Percentiles rank a stretch among this genome's conserved stretches.
phyloP scores from a whole-genome alignment of 768 basidiomycete genomes.

The Porpolomopsis calyptriformis region DNA sequence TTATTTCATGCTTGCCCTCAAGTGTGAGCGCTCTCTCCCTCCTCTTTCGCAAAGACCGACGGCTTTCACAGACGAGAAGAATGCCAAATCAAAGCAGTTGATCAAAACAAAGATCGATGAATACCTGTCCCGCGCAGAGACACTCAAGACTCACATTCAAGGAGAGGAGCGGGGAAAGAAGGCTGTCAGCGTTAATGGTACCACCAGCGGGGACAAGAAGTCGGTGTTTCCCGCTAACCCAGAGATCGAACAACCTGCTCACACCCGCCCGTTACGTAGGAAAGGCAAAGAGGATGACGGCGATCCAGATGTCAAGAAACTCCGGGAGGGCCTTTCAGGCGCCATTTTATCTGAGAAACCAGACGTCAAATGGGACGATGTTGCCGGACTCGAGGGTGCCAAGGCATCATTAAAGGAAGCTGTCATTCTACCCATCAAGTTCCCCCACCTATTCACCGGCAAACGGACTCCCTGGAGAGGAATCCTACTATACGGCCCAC shows the following conservation, averaged over 20 bases:
- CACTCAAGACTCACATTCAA: slow-evolving; percentile 73
- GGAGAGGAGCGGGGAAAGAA: slow-evolving; percentile 52
- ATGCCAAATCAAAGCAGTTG: slow-evolving; percentile 79
- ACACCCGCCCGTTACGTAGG: slow-evolving; percentile 19
- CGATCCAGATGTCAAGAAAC: slow-evolving; percentile 92
- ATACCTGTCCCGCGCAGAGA: slow-evolving; percentile 87
- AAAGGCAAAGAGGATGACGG: slow-evolving; percentile 52
- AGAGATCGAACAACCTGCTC: neutral
- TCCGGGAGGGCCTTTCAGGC: slow-evolving; percentile 78
- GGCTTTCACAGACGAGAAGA: slow-evolving; percentile 67
- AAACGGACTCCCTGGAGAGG: slow-evolving; percentile 97
- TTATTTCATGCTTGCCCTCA: slow-evolving; percentile 96
- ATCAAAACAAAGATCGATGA: slow-evolving; percentile 85
- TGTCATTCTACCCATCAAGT: slow-evolving; percentile 99
- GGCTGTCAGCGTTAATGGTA: slow-evolving; percentile 34
- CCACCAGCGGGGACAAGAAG: slow-evolving; percentile 37
- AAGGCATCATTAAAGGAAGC: slow-evolving; percentile 97
- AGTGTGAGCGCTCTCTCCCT: slow-evolving; percentile 45
- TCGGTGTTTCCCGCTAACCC: slow-evolving; percentile 17
- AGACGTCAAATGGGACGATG: slow-evolving; percentile 97
- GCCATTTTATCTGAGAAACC: slow-evolving; percentile 92
- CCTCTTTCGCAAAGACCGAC: neutral
- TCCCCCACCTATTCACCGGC: slow-evolving; percentile 96
- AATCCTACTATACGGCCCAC: slow-evolving; percentile 93
- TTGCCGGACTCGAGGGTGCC: slow-evolving; percentile 89